Conservation (phyloP, 1,139 yeast genomes). For the Blastobotrys raffinosifermentans region DNA sequence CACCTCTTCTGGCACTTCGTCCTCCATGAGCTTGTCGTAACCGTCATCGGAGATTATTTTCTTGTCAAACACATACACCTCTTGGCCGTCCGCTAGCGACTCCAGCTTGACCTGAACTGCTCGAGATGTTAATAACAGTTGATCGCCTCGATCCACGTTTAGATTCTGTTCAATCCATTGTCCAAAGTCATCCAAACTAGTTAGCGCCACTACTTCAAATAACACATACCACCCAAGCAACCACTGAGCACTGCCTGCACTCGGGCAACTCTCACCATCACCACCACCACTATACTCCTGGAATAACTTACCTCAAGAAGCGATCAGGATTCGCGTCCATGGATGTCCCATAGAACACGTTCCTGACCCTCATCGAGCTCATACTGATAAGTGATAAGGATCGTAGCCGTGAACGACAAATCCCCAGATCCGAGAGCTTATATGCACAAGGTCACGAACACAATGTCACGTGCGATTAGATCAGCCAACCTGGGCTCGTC, state of each 20-base stretch:
- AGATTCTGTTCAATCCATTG: constrained; percentile 43
- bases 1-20: neutral
- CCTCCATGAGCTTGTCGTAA: neutral
- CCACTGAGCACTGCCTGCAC: no score
- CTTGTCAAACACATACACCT: constrained; percentile 27
- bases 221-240: constrained; percentile 8
- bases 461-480: no score
- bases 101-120: constrained; percentile 28
- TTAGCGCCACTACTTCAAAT: neutral
- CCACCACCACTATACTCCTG: neutral
- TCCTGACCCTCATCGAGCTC: constrained; percentile 2
- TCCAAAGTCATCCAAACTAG: constrained; percentile 11
- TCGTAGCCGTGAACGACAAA: no score
- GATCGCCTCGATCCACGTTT: constrained; percentile 21
- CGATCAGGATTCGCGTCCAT: constrained; percentile 3
- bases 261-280: no score
- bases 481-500: no score
- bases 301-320: neutral
- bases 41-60: constrained; percentile 12
- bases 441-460: no score
- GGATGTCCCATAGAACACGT: neutral
- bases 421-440: no score
- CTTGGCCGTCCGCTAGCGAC: constrained; percentile 23
- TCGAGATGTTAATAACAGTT: constrained; percentile 27
- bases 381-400: no score